Evolutionary conservation across 2,329 filamentous ascomycete genomes (phyloP).

Genomic region (Pseudogymnoascus sp.): DNA sequence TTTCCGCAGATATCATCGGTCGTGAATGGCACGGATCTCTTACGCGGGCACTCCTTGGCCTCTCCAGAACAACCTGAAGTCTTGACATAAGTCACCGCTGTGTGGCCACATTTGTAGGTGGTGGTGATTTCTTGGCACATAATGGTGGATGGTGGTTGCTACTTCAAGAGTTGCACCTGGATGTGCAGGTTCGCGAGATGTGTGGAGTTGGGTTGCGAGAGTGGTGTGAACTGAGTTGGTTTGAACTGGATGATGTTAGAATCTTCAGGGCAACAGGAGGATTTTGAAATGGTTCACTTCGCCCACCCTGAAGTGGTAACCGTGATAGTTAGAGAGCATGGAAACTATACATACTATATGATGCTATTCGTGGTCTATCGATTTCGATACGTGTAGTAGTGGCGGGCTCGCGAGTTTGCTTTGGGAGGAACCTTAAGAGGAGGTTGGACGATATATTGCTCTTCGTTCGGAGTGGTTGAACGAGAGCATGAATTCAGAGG

Average conservation of each 20-base stretch:
- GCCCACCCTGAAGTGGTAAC: not conserved
- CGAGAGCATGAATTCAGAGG: not conserved
- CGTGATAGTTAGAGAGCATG: not conserved
- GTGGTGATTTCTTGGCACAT: not conserved
- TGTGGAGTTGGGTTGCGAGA: not conserved
- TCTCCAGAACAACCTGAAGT: not conserved
- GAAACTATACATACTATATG: not conserved
- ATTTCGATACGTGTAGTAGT: not conserved
- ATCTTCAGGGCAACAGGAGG: not conserved
- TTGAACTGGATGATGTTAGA: not conserved
- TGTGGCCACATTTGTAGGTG: not conserved
- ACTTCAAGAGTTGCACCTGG: no score
- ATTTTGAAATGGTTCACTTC: not conserved
- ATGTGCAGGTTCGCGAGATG: not conserved
- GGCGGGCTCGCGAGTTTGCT: not conserved
- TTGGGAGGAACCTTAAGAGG: not conserved
- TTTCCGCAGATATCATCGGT: not conserved
- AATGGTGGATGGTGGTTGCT: no score
- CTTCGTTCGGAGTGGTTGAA: not conserved
- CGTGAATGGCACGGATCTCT: not conserved
- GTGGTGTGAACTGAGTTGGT: not conserved
- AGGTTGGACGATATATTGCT: not conserved
- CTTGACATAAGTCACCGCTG: not conserved
- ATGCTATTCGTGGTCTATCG: not conserved
- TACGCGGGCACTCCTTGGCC: no score